Base-by-base conservation (phyloP, 2,329 filamentous ascomycete species). In the Ophiostoma populinum region DNA sequence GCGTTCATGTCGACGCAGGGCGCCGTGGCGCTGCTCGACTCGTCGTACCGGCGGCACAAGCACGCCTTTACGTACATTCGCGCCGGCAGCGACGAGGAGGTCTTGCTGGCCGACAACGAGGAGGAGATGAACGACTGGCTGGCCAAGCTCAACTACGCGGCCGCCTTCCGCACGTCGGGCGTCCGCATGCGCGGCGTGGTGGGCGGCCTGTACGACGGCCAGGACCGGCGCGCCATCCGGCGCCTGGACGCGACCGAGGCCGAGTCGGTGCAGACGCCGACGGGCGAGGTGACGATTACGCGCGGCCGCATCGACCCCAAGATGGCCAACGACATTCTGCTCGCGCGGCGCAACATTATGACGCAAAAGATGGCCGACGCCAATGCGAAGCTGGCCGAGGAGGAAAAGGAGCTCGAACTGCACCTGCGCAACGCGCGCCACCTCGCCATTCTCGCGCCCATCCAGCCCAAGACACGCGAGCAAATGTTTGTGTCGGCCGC, bases 71-170 rank as follows among this genome's bases (percentile, higher is more conserved):
- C 86, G 11, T 87, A 94, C 47, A 80, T 93, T 40, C 74, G 83
- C 20, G 81, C 90, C 43, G 80, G 80, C 34, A 80, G 83, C 1
- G 62, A 86, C 25, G 87, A 98, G 49, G 90, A 98, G 51, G 76
- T 87, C 1, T 77, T 98, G 24, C 61, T 95, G 13, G 87, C 90
- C 5, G 86, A 94, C 47, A 83, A 74, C 35, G 90, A 98, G 47
- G 63, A 72, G 1, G 90, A 98, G 47, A 75, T 92, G 67, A 92
- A 94, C 48, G 90, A 98, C 51, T 98, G 90, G 90, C 62, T 98
- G 19, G 81, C 80, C 7, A 90, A 93, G 49, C 68, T 98, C 40
- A 98, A 98, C 52, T 95, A 95, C 51, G 87, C 87, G 22, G 86
- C 90, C 7, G 82, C 90, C 1, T 95, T 95, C 54, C 72, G 83